Evolutionary conservation across 1,284 basidiomycete species (phyloP).

Genomic region (Macrocystidia cucumis): DNA sequence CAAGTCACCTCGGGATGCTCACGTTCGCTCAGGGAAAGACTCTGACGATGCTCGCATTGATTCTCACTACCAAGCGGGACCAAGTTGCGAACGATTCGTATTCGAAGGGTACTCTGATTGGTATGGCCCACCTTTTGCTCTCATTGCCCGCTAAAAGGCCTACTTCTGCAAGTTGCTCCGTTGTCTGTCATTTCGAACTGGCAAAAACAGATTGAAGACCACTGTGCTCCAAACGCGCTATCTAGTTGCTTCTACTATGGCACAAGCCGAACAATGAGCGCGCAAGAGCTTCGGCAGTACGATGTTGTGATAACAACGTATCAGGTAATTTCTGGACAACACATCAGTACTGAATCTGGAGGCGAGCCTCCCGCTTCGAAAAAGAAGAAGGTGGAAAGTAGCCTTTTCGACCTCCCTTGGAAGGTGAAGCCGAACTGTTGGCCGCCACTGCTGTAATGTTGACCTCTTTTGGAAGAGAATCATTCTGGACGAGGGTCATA

Average conservation of each 20-base stretch:
- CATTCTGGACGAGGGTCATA: conserved; percentile 86
- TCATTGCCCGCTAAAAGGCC: not conserved
- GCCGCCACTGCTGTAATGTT: no score
- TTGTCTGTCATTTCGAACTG: conserved; percentile 87
- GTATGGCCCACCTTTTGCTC: conserved; percentile 32
- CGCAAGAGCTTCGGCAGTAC: conserved; percentile 54
- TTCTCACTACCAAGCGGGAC: conserved; percentile 69
- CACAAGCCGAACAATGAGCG: conserved; percentile 48
- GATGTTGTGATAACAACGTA: conserved; percentile 92
- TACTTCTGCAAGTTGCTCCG: conserved; percentile 59
- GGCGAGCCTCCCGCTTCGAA: conserved; percentile 23
- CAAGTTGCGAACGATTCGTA: conserved; percentile 42
- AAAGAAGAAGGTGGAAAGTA: conserved; percentile 50
- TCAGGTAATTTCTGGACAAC: conserved; percentile 58
- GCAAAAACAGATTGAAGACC: conserved; percentile 83
- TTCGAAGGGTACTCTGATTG: conserved; percentile 68
- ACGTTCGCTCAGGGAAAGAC: conserved; percentile 66
- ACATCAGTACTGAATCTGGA: conserved; percentile 22
- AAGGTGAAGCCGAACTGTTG: conserved; percentile 44
- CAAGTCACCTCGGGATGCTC: conserved; percentile 7
- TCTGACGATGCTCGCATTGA: conserved; percentile 70
- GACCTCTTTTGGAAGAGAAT: conserved; percentile 58
- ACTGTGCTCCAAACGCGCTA: conserved; percentile 52
- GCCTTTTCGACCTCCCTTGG: conserved; percentile 70
- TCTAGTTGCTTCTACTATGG: conserved; percentile 68